These are phyloP conservation scores for Penicillium concentricum DNA, from an alignment of 2,329 filamentous ascomycete species.

Conservation along the genomic window DNA sequence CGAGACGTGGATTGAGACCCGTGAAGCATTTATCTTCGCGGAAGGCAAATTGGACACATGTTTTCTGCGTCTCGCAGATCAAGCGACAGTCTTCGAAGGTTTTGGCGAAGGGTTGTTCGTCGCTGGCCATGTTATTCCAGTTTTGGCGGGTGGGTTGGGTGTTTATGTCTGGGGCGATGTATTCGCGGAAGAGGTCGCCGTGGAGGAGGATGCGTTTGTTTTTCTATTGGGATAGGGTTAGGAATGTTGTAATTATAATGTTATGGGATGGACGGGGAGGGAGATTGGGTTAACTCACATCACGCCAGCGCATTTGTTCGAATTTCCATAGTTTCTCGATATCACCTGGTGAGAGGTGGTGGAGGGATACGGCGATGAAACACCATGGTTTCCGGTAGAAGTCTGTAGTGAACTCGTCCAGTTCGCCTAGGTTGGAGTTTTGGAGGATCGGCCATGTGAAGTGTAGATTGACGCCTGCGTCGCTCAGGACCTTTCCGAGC, in stretches of 20 bases:
- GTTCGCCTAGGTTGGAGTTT: conserved; percentile 44
- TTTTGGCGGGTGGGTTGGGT: conserved; percentile 22
- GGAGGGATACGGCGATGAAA: conserved; percentile 51
- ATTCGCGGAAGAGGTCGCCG: conserved; percentile 39
- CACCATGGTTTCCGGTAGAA: conserved; percentile 50
- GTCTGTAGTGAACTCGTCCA: conserved; percentile 43
- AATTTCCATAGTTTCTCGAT: conserved; percentile 47
- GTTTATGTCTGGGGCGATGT: conserved; percentile 34
- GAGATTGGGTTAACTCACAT: conserved; percentile 48
- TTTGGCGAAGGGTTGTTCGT: conserved; percentile 29
- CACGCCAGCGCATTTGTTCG: conserved; percentile 56
- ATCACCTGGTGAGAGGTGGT: conserved; percentile 48
- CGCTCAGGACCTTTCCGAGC: conserved; percentile 48
- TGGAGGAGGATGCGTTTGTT: conserved; percentile 34
- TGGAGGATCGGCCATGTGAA: conserved; percentile 51
- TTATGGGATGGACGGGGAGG: not conserved
- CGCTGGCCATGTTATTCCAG: conserved; percentile 39
- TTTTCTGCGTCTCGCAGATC: conserved; percentile 25
- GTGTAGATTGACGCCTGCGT: conserved; percentile 47
- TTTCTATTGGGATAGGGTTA: conserved; percentile 15
- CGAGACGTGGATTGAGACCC: conserved; percentile 31
- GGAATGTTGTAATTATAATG: not conserved
- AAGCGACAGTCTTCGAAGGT: conserved; percentile 34
- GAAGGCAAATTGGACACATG: conserved; percentile 35
- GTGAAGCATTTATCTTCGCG: conserved; percentile 33